Evolutionary conservation across 495 filamentous ascomycete species (phyloP).

Genomic region (Penicillium argentinense): DNA sequence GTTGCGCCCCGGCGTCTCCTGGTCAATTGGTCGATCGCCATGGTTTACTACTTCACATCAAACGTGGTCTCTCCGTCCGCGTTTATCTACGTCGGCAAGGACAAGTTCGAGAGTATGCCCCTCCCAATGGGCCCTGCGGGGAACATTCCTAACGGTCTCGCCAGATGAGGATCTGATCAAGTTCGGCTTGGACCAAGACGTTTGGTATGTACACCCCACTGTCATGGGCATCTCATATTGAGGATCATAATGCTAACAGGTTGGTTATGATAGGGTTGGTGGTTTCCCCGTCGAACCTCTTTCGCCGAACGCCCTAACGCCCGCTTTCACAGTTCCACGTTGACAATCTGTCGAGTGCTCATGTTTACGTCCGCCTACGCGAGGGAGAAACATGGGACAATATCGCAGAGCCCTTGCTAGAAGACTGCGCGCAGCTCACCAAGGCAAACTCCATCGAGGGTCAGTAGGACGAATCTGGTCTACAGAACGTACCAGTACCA

Average conservation of each 20-base stretch:
- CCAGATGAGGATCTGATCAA: constrained; percentile 95
- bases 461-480: constrained; percentile 38
- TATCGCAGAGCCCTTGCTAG: constrained; percentile 71
- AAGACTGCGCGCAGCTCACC: constrained; percentile 89
- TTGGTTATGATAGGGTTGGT: constrained; percentile 44
- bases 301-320: constrained; percentile 20
- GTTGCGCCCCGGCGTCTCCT: too few relatives aligned
- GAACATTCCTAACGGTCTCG: constrained; percentile 21
- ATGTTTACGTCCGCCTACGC: constrained; percentile 86
- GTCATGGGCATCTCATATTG: constrained; percentile 1
- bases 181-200: constrained; percentile 88
- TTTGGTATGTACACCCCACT: constrained; percentile 65
- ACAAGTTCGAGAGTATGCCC: constrained; percentile 93
- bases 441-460: constrained; percentile 99
- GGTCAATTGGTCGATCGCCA: constrained; percentile 43
- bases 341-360: constrained; percentile 94
- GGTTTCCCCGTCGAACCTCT: constrained; percentile 1
- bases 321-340: constrained; percentile 74
- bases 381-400: constrained; percentile 84
- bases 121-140: constrained; percentile 6
- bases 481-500: background rate
- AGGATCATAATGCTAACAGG: too few relatives aligned
- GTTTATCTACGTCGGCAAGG: constrained; percentile 94
- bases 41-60: constrained; percentile 97
- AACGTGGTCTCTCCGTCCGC: constrained; percentile 73